Evolutionary conservation across 768 basidiomycete species (phyloP), one percentile per base, ranked within the genome.

Genomic region (Kwoniella sp.): DNA sequence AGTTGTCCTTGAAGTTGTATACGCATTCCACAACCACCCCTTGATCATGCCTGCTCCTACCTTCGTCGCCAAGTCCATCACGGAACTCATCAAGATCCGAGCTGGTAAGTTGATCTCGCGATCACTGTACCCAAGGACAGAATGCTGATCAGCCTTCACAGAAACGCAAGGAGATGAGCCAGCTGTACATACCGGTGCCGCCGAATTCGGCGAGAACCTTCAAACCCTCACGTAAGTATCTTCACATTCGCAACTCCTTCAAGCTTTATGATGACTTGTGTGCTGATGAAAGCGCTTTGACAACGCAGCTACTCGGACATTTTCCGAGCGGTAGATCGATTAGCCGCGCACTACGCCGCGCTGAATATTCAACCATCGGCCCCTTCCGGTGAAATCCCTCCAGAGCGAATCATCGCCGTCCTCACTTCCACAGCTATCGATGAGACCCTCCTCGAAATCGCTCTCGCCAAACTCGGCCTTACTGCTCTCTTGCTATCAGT

Each of bases 391-490:
- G 70, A 75, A 24, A 37, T 79, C 1, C 82, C 82, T 10, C 78
- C 81, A 8, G 63, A 73, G 44, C 76, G 71, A 4, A 64, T 80
- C 27, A 79, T 83, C 30, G 81, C 82, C 0, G 81, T 83, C 12
- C 77, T 82, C 29, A 79, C 77, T 13, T 80, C 79, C 33, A 82
- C 82, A 3, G 79, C 82, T 2, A 77, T 82, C 52, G 82, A 83
- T 66, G 81, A 82, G 55, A 74, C 82, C 2, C 73, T 83, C 3
- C 81, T 83, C 21, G 81, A 83, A 62, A 78, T 83, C 51, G 82
- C 83, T 2, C 78, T 83, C 15, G 77, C 79, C 22, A 83, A 82
- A 68, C 71, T 83, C 54, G 82, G 80, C 24, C 71, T 83, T 13
- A 69, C 80, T 9, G 68, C 82, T 15, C 74, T 83, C 13, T 70